Base-by-base conservation (phyloP, 352 stramenopile genomes). In the Peronospora belbahrii region DNA sequence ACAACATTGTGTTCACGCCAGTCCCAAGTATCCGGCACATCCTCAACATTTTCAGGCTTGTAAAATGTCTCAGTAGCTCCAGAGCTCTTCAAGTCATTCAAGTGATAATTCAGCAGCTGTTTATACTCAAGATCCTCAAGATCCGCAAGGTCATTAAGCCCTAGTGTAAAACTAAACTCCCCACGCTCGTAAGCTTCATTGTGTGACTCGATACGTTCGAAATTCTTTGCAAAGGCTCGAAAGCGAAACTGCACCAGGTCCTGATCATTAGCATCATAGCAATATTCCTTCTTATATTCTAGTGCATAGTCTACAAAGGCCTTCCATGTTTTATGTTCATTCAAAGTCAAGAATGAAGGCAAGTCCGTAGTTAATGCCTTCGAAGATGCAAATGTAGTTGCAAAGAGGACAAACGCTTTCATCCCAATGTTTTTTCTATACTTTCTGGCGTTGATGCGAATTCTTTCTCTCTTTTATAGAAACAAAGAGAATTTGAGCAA, bases 1-100 rank as follows among this genome's bases (percentile, higher is more conserved):
- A 98, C 89, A 40, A 68, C 80, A 34, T 95, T 91, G 55, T 97
- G 85, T 15, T 59, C 41, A 24, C 80, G 66, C 97, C 97, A 99
- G 70, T 99, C 93, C 20, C 97, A 69, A 31, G 62, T 62, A 5
- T 82, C 62, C 0, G 91, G 88, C 2, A 96, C 9, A 19, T 63
- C 47, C 10, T 50, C 13, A 17, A 57, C 6, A n/a, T 54, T 47
- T 6, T 44, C 43, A 2, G 58, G 42, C 33, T 43, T 49, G 5
- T 27, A 24, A 20, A 67, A 63, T 17, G 53, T 67, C 33, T 63
- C 59, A 2, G 20, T 32, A 2, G 52, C 54, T 10, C 19, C 4
- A 3, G 18, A 33, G 13, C 7, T 14, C 9, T 44, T 31, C 0
- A 22, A 47, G 0, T 39, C 13, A 3, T 15, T 27, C 8, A 25